Evolutionary conservation across 176 grass and related monocot genomes (phyloP).

Genomic region (Ananas comosus): DNA sequence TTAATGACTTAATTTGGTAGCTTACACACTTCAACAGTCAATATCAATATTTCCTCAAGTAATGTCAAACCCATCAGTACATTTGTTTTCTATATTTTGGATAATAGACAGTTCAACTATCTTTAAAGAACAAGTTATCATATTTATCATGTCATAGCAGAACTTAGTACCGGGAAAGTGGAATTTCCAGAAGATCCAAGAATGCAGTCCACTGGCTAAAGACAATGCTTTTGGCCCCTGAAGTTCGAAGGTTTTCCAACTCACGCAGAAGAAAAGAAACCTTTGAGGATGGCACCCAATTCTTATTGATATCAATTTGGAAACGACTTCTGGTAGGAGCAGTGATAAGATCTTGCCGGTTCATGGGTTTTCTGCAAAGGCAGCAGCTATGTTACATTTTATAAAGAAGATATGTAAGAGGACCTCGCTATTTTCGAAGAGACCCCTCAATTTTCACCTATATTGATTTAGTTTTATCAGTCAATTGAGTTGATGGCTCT

Average conservation of each 20-base stretch:
- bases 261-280: constrained; percentile 79
- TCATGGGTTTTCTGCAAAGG: constrained; percentile 45
- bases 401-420: constrained; percentile 7
- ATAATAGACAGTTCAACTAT: background rate
- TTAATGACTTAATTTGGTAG: too few relatives aligned
- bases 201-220: constrained; percentile 99
- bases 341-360: constrained; percentile 83
- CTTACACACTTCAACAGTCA: too few relatives aligned
- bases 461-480: too few relatives aligned
- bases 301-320: constrained; percentile 68
- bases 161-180: constrained; percentile 66
- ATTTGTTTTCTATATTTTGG: too few relatives aligned
- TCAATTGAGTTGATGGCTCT: too few relatives aligned
- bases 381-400: constrained; percentile 12
- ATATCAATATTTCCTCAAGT: too few relatives aligned
- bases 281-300: constrained; percentile 95
- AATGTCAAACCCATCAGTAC: too few relatives aligned
- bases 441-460: too few relatives aligned
- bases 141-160: constrained; percentile 18
- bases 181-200: constrained; percentile 93
- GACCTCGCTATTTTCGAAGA: background rate
- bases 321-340: constrained; percentile 80
- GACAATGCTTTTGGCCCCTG: constrained; percentile 75
- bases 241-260: constrained; percentile 44
- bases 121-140: background rate